Conservation (phyloP, 768 basidiomycete species). For the Mycena venus region DNA sequence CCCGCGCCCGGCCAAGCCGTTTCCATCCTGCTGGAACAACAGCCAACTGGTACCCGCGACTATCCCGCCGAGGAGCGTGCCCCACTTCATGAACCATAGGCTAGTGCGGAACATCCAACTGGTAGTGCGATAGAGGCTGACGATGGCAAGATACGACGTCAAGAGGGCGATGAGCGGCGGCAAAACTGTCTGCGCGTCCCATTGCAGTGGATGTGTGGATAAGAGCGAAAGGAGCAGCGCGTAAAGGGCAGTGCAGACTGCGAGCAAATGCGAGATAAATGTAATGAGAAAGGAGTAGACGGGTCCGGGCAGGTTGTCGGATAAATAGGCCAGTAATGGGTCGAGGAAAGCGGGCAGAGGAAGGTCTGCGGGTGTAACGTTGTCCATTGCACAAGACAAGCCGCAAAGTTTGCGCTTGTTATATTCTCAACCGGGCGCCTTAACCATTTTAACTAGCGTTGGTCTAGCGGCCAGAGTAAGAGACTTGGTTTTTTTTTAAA, state of each 20-base stretch:
- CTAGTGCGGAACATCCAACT: slow-evolving; percentile 77
- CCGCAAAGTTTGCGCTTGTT: slow-evolving; percentile 1
- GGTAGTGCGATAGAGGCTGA: slow-evolving; percentile 84
- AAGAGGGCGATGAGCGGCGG: slow-evolving; percentile 83
- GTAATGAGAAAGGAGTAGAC: slow-evolving; percentile 65
- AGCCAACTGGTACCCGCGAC: slow-evolving; percentile 71
- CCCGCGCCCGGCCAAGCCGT: slow-evolving; percentile 51
- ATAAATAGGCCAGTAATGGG: slow-evolving; percentile 67
- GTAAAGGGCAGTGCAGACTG: slow-evolving; percentile 63
- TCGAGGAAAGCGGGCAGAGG: slow-evolving; percentile 65
- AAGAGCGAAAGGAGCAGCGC: slow-evolving; percentile 62
- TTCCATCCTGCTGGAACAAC: slow-evolving; percentile 52
- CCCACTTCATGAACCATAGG: slow-evolving; percentile 86
- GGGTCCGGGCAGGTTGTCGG: slow-evolving; percentile 67
- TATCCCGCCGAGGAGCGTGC: slow-evolving; percentile 66
- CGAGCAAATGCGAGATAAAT: slow-evolving; percentile 65
- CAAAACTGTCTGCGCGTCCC: slow-evolving; percentile 76
- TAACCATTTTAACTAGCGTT: not conserved
- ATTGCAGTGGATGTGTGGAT: slow-evolving; percentile 66
- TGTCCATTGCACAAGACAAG: slow-evolving; percentile 23
- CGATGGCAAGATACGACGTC: slow-evolving; percentile 80
- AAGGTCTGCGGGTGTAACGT: slow-evolving; percentile 44
- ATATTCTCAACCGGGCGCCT: not conserved
- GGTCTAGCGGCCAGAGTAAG: too few relatives aligned
- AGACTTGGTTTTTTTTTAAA: too few relatives aligned